These are phyloP conservation scores for Coemansia sp. DNA, from an alignment of 192 early-diverging fungal species.

Conservation along the genomic window DNA sequence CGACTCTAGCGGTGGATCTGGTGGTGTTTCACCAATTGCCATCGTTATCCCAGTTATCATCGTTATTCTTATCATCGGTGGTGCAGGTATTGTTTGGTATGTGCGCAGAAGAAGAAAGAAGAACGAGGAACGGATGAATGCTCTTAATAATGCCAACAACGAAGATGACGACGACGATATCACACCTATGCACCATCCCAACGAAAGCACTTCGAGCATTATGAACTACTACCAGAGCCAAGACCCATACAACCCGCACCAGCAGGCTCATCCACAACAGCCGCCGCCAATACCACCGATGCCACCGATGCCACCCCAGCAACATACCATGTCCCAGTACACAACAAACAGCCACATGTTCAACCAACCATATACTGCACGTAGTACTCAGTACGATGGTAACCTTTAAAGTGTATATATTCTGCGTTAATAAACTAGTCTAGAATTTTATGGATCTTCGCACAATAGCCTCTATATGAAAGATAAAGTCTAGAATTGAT, in stretches of 20 bases:
- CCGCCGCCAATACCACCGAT: not conserved
- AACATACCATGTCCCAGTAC: not conserved
- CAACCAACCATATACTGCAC: not conserved
- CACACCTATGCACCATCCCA: constrained; percentile 1
- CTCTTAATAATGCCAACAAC: constrained; percentile 1
- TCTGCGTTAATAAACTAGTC: too few relatives aligned
- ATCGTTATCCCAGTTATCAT: constrained; percentile 1
- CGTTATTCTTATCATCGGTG: not conserved
- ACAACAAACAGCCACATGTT: constrained; percentile 3
- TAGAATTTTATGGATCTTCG: too few relatives aligned
- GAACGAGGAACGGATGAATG: not conserved
- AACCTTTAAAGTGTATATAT: constrained; percentile 4
- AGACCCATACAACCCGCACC: not conserved
- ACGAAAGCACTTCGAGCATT: not conserved
- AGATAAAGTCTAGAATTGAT: not conserved
- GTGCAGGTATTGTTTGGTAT: constrained; percentile 10
- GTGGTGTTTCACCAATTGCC: constrained; percentile 1
- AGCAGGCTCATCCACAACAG: not conserved
- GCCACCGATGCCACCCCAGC: not conserved
- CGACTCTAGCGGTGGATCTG: not conserved
- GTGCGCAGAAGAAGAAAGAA: constrained; percentile 8
- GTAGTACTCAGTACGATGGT: not conserved
- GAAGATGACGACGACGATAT: constrained; percentile 3
- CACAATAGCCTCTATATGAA: too few relatives aligned
- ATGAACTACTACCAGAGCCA: not conserved